Percentiles rank a stretch among this genome's conserved stretches.
Evolutionary conservation across 441 rosid genomes (phyloP).

Genomic region (Gossypium davidsonii): DNA sequence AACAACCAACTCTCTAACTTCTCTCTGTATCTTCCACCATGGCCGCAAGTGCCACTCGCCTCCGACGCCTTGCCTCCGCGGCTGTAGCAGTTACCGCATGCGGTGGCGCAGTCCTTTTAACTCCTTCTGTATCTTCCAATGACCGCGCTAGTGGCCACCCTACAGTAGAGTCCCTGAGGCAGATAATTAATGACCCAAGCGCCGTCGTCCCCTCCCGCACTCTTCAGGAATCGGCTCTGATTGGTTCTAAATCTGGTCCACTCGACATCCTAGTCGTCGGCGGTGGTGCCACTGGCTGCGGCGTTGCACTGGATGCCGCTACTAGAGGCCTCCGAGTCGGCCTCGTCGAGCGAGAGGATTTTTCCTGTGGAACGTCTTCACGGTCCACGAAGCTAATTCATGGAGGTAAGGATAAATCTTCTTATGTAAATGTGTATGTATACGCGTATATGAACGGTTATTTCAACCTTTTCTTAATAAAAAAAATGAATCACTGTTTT

Average conservation of each 20-base stretch:
- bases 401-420: constrained; percentile 44
- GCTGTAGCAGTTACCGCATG: constrained; percentile 38
- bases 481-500: neutral
- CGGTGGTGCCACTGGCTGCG: constrained; percentile 93
- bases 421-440: neutral
- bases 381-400: constrained; percentile 90
- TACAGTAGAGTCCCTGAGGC: constrained; percentile 39
- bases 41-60: constrained; percentile 41
- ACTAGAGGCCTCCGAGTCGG: constrained; percentile 90
- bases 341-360: constrained; percentile 86
- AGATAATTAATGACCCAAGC: constrained; percentile 43
- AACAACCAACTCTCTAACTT: neutral
- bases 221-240: constrained; percentile 55
- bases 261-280: constrained; percentile 85
- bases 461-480: neutral
- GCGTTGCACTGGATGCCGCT: constrained; percentile 83
- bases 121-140: constrained; percentile 43
- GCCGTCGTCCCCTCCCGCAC: constrained; percentile 60
- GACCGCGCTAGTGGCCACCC: constrained; percentile 39
- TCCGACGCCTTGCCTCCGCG: constrained; percentile 62
- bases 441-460: neutral
- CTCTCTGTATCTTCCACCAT: constrained; percentile 19
- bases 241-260: constrained; percentile 48
- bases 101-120: constrained; percentile 34
- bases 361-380: constrained; percentile 89